These are phyloP conservation scores for Clitoria ternatea DNA, from an alignment of 306 rosid species.

Conservation along the genomic window DNA sequence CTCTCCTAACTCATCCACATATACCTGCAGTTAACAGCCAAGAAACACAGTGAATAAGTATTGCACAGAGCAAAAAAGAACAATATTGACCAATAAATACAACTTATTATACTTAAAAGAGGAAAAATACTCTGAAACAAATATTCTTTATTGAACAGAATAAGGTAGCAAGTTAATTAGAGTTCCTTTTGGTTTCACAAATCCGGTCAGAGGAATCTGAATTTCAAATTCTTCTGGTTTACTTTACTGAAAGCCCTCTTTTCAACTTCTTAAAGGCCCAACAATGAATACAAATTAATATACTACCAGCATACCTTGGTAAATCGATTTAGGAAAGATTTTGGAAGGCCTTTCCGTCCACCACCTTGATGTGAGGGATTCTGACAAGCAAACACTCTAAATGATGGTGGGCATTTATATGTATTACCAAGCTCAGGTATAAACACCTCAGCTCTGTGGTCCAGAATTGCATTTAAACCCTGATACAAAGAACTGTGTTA, in stretches of 20 bases:
- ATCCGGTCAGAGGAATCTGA: background rate
- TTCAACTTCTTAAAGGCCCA: background rate
- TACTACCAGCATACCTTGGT: constrained; percentile 58
- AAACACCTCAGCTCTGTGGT: constrained; percentile 96
- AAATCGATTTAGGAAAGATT: constrained; percentile 89
- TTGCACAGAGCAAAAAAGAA: background rate
- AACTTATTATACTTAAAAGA: background rate
- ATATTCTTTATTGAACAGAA: background rate
- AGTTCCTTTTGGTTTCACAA: background rate
- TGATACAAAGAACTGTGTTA: constrained; percentile 29
- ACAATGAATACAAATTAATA: background rate
- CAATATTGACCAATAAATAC: background rate
- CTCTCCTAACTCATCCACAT: constrained; percentile 77
- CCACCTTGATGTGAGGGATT: constrained; percentile 94
- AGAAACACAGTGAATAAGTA: background rate
- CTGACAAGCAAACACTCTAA: constrained; percentile 95
- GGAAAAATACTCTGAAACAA: background rate
- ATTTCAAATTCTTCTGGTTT: background rate
- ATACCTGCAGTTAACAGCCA: constrained; percentile 60
- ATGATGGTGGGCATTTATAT: constrained; percentile 78
- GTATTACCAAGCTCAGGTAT: constrained; percentile 85
- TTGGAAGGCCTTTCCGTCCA: constrained; percentile 94
- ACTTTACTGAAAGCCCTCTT: background rate
- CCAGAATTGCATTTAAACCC: constrained; percentile 97
- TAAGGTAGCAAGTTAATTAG: background rate